Percentiles rank a stretch among this genome's conserved stretches.
Evolutionary conservation across 75 land plant genomes (phyloP).

Genomic region (Cunninghamia lanceolata): DNA sequence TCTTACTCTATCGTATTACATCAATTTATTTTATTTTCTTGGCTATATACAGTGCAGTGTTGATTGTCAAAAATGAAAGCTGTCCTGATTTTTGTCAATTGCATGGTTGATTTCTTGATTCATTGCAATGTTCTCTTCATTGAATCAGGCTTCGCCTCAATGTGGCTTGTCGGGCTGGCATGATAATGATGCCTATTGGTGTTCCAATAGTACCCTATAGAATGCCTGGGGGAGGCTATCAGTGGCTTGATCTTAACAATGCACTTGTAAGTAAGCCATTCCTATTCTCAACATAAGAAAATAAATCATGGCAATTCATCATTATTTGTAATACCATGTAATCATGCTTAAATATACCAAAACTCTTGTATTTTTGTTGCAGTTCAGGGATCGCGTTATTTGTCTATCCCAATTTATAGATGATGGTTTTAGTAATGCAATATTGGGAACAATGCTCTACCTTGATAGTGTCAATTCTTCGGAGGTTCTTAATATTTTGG

Average conservation of each 20-base stretch:
- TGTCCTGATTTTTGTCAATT: neutral
- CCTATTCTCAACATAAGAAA: neutral
- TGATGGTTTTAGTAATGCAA: conserved; percentile 88
- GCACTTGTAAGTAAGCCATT: conserved; percentile 61
- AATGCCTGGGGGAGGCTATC: conserved; percentile 80
- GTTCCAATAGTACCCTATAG: conserved; percentile 84
- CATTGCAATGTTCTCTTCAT: neutral
- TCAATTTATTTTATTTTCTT: neutral
- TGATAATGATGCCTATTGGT: conserved; percentile 92
- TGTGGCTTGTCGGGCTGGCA: conserved; percentile 48
- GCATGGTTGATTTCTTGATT: neutral
- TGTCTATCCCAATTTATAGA: conserved; percentile 85
- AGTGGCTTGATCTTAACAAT: conserved; percentile 96
- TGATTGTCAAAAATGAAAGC: neutral
- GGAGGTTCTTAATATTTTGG: conserved; percentile 60
- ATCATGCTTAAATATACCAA: neutral
- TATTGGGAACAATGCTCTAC: conserved; percentile 85
- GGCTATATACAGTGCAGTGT: neutral
- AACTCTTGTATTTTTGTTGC: conserved; percentile 27
- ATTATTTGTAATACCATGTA: neutral
- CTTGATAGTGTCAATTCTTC: conserved; percentile 78
- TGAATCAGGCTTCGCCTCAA: conserved; percentile 30
- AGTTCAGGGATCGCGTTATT: conserved; percentile 90
- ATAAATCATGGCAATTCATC: neutral
- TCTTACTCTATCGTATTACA: neutral